Conservation (phyloP, 1,284 basidiomycete genomes). For the Rhodotorula sp. region DNA sequence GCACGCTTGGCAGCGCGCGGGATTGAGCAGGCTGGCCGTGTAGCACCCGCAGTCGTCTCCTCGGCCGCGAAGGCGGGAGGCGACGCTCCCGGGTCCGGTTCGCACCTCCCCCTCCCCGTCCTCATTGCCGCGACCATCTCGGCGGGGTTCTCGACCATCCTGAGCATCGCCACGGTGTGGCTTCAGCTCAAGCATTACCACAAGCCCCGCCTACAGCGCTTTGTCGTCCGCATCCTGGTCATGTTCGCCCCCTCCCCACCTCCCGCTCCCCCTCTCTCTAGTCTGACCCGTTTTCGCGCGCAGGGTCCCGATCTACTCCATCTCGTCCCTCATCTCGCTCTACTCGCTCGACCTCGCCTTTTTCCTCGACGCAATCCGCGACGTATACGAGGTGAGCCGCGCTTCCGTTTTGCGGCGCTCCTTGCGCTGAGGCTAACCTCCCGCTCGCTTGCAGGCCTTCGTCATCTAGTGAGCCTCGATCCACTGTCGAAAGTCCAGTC, state of each 20-base stretch:
- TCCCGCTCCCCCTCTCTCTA: neutral
- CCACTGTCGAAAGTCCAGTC: too few species aligned
- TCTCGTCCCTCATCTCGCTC: constrained; percentile 87
- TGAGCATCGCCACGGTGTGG: constrained; percentile 80
- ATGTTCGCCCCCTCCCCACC: constrained; percentile 59
- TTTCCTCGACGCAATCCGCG: constrained; percentile 90
- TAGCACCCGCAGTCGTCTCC: neutral
- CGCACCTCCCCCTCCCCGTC: constrained; percentile 37
- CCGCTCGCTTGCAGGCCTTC: constrained; percentile 66
- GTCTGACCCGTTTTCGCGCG: neutral
- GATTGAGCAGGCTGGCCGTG: neutral
- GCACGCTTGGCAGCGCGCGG: neutral
- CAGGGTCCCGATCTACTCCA: constrained; percentile 83
- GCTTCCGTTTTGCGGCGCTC: neutral
- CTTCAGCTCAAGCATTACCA: constrained; percentile 75
- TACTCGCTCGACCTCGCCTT: constrained; percentile 94
- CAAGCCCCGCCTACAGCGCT: constrained; percentile 58
- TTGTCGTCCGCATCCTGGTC: constrained; percentile 93
- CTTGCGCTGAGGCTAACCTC: neutral
- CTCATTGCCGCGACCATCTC: constrained; percentile 39
- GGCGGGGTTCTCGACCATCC: constrained; percentile 62
- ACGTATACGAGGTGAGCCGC: constrained; percentile 84
- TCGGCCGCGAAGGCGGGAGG: neutral
- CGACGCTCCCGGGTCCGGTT: constrained; percentile 17
- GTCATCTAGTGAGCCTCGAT: constrained; percentile 83